Conservation (phyloP, 208 protist species). For the Acanthamoeba royreba region DNA sequence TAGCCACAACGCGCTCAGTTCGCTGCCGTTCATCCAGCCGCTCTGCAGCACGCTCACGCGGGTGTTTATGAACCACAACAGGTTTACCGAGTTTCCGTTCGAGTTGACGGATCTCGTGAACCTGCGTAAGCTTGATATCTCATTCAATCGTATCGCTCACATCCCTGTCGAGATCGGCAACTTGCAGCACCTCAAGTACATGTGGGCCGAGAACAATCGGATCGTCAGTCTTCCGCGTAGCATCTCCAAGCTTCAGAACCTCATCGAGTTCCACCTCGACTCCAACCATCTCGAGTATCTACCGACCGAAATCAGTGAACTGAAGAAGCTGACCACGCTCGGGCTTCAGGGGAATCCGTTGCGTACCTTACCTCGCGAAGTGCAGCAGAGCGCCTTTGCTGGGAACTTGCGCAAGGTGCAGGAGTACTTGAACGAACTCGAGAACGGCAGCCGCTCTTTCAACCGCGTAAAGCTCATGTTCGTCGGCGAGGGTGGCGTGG, state of each 20-base stretch:
- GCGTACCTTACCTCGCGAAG: background rate
- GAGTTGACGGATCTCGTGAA: slow-evolving; percentile 2
- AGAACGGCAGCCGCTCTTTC: slow-evolving; percentile 33
- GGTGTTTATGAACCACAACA: slow-evolving; percentile 44
- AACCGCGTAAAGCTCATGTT: slow-evolving; percentile 51
- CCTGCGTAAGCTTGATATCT: slow-evolving; percentile 32
- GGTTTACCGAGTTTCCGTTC: slow-evolving; percentile 22
- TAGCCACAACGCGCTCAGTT: slow-evolving; percentile 10
- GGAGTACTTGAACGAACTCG: background rate
- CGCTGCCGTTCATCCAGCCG: background rate
- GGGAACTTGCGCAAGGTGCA: slow-evolving; percentile 4
- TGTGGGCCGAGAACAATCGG: slow-evolving; percentile 27
- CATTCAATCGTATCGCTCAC: background rate
- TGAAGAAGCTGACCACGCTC: background rate
- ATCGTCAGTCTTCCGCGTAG: slow-evolving; percentile 4
- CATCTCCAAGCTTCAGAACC: background rate
- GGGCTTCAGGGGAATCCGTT: slow-evolving; percentile 25
- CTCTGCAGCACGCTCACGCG: background rate
- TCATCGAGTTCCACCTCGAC: slow-evolving; percentile 12
- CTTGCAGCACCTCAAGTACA: slow-evolving; percentile 40
- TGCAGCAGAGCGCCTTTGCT: background rate
- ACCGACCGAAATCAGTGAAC: background rate
- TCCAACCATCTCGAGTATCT: slow-evolving; percentile 16
- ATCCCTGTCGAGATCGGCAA: slow-evolving; percentile 12
- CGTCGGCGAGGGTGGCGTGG: slow-evolving; percentile 41